Evolutionary conservation across 2,329 filamentous ascomycete genomes (phyloP), one percentile per base, ranked within the genome.

Genomic region (Gaeumannomyces sp.): DNA sequence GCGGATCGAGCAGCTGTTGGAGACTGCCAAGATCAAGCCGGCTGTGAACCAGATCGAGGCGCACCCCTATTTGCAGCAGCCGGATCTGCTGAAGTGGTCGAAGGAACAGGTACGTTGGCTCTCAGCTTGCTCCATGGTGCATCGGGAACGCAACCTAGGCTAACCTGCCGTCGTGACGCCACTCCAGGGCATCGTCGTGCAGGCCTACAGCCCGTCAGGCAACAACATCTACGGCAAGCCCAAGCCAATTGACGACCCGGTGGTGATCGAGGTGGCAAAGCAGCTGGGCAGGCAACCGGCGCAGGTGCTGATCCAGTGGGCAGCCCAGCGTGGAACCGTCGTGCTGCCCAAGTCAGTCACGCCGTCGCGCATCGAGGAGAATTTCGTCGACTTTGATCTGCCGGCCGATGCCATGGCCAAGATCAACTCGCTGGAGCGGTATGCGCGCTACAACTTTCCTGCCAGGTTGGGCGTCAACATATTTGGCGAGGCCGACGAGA

Each of bases 41-140:
- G 85, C 85, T 2, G 82, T 83, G 69, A 90, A 90, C 75, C 88
- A 90, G 76, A 85, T 90, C 68, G 88, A 90, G 73, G 85, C 85
- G 63, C 87, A 90, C 73, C 86, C 88, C 2, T 89, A 88, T 70
- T 79, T 90, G 14, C 88, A 89, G 72, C 88, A 85, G 72, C 76
- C 77, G 2, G 78, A 83, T 25, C 76, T 91, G 33, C 74, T 88
- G 10, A 76, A 81, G 19, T 86, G 82, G 74, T 86, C 82, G 76
- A 75, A 82, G 64, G 73, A 79, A 68, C 83, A 88, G 35, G 35
- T 38, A 38, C 14, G 35, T 16, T 19, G 14, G 14, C 35, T 38
- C 11, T 38, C 35, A 38, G 35, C 4, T 19, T 3, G 4, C 14
- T 13, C 35, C 14, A 38, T 38, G 35, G 14, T 6, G 35, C 2